phyloP scores from a whole-genome alignment of 179 eudicot species.

The Gypsophila paniculata region DNA sequence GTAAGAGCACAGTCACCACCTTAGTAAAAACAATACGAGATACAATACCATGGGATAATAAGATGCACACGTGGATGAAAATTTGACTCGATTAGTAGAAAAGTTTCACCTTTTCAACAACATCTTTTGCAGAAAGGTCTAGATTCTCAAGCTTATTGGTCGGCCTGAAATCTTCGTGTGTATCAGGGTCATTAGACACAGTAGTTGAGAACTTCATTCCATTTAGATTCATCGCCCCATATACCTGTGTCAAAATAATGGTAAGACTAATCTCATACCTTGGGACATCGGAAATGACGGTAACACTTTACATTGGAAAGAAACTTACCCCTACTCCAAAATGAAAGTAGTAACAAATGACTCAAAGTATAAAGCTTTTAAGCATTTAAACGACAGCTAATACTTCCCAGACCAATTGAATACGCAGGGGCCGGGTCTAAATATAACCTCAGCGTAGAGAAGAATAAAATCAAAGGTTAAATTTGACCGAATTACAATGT shows the following conservation, averaged over 20 bases:
- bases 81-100: neutral
- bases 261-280: neutral
- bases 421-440: neutral
- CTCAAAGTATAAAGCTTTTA: neutral
- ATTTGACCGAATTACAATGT: neutral
- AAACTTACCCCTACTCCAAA: neutral
- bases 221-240: conserved; percentile 35
- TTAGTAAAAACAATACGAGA: neutral
- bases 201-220: conserved; percentile 51
- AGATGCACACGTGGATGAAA: neutral
- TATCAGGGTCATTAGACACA: conserved; percentile 67
- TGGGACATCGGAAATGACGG: neutral
- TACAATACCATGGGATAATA: neutral
- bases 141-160: conserved; percentile 58
- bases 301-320: neutral
- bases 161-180: conserved; percentile 88
- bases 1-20: conserved; percentile 17
- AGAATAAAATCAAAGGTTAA: neutral
- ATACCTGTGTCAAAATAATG: conserved; percentile 29
- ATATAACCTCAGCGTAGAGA: neutral
- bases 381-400: too few species aligned
- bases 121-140: conserved; percentile 47
- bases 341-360: neutral
- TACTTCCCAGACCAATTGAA: neutral
- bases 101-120: conserved; percentile 74